Evolutionary conservation across 78 protist genomes (phyloP).

Genomic region (Cavenderia fasciculata): DNA sequence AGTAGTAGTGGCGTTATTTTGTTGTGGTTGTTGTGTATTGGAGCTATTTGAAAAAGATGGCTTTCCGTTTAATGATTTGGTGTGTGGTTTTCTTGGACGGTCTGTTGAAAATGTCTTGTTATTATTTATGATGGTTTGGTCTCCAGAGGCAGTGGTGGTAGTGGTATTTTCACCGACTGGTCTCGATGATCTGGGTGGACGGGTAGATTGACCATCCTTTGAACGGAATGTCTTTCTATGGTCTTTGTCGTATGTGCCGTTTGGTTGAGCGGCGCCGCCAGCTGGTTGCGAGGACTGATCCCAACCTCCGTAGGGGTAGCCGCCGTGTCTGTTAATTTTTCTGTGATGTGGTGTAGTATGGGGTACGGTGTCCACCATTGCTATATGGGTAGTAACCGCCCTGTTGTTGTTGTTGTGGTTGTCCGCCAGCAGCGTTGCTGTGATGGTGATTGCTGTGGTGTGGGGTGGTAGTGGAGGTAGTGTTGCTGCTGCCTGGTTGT

Average conservation of each 20-base stretch:
- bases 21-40: too few relatives aligned
- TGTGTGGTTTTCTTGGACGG: too few relatives aligned
- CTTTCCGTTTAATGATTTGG: too few relatives aligned
- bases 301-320: constrained; percentile 39
- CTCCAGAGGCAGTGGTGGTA: neutral
- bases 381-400: too few relatives aligned
- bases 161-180: neutral
- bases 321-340: neutral
- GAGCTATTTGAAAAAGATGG: too few relatives aligned
- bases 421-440: neutral
- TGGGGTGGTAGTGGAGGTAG: neutral
- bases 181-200: too few relatives aligned
- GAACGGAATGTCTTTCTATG: constrained; percentile 1
- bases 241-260: neutral
- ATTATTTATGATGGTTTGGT: neutral
- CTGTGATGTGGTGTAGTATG: neutral
- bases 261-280: neutral
- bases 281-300: neutral
- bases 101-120: too few relatives aligned
- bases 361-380: neutral
- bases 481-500: neutral
- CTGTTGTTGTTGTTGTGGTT: neutral
- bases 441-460: neutral
- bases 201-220: constrained; percentile 4
- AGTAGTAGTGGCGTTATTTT: neutral